A percentile compares a stretch with the other conserved stretches of the same genome.
Evolutionary conservation across 2,329 filamentous ascomycete genomes (phyloP).

Genomic region (Fusarium algeriense): DNA sequence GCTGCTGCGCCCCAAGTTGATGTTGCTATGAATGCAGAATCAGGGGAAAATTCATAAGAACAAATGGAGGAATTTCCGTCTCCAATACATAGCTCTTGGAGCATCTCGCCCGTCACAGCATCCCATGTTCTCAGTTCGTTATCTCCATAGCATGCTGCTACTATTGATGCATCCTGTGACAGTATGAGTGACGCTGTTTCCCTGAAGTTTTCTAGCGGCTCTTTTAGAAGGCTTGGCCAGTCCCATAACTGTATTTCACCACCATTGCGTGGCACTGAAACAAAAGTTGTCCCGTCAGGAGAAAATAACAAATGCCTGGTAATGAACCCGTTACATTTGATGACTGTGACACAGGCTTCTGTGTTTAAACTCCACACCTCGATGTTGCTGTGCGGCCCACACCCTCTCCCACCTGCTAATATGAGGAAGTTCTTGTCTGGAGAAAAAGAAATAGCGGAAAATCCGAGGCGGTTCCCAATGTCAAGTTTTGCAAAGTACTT

Average conservation of each 20-base stretch:
- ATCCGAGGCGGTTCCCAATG: fast-evolving
- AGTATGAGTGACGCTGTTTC: fast-evolving
- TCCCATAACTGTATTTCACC: not conserved
- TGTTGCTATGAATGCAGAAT: not conserved
- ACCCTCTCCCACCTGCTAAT: fast-evolving
- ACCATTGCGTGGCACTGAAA: fast-evolving
- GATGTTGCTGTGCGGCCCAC: not conserved
- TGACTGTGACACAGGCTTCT: fast-evolving
- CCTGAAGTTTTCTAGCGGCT: fast-evolving
- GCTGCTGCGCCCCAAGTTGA: not conserved
- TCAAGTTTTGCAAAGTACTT: not conserved
- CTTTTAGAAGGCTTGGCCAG: not conserved
- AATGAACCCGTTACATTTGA: fast-evolving
- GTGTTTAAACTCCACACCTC: not conserved
- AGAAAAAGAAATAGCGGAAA: not conserved
- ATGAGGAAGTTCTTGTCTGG: not conserved
- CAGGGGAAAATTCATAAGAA: not conserved
- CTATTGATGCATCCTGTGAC: not conserved
- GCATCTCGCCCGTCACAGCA: fast-evolving
- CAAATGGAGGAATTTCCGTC: fast-evolving
- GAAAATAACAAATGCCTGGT: not conserved
- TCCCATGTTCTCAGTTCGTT: not conserved
- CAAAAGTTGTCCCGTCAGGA: not conserved
- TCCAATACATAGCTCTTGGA: fast-evolving
- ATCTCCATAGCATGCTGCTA: fast-evolving